Evolutionary conservation across 192 early-diverging fungal species (phyloP), one percentile per base, ranked within the genome.

Genomic region (Obelidium mucronatum): DNA sequence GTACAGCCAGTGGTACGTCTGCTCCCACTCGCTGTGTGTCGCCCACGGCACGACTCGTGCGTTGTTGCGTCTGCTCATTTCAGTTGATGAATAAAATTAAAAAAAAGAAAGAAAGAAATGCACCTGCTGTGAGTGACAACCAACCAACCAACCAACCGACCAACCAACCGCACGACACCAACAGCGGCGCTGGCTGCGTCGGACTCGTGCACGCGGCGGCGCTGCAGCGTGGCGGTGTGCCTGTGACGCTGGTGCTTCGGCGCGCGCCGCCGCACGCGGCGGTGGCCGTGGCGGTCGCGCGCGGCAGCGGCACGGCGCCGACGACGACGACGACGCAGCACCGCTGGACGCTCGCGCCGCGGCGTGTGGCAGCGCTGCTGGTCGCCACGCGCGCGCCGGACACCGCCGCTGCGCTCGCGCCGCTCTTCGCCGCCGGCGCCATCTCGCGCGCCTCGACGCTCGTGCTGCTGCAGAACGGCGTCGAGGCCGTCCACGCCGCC

Each of bases 31-130:
- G 63, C 86, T 68, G 31, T 76, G 73, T 36, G 62, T 69, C 2
- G 83, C 74, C 92, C 92, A 93, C 24, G 91, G 91, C 15, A 92
- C 88, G 30, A 83, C 78, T 35, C 91, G 85, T 30, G 81, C 69
- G 40, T 24, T 54, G 63, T 31, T n/a, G 56, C 6, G n/a, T n/a
- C n/a, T 24, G 8, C 13, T 24, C 56, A 59, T 59, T 59, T 31
- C 1, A 0, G n/a, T 59, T 59, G n/a, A 0, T 5, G 8, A 6
- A 59, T 5, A 24, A 59, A 59, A 59, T 35, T 3, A 64, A 64
- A 35, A 39, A 64, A 64, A 35, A 39, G 24, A 6, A 33, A 15
- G 17, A 11, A 39, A 5, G 15, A 34, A 64, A 64, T 64, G 37
- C 11, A 64, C 0, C 34, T 64, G 6, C 0, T 64, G 1, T 61